Base-by-base conservation (phyloP, 208 protist species). In the Kentomonas sorsogonicus region DNA sequence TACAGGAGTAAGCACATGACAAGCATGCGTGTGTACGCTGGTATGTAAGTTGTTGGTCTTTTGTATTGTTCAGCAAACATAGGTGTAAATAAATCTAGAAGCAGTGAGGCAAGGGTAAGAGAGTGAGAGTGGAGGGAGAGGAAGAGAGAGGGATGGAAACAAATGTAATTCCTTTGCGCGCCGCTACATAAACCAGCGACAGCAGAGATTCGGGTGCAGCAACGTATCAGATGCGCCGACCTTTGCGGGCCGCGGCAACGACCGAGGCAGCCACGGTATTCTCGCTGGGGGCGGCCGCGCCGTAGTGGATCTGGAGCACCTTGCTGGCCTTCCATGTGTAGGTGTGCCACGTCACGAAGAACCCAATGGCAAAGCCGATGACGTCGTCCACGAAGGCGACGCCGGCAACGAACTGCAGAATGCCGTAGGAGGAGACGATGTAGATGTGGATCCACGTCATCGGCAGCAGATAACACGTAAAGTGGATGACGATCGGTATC, bases 301-400 rank as follows among this genome's bases (percentile, higher is more conserved):
- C 73, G 47, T 68, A 91, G 27, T 66, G 72, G 5, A 83, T 69
- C 47, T 94, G 83, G 34, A 94, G 56, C 10, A 69, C 34, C 52
- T 85, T 90, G 60, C 80, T 87, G 46, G 88, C 31, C 53, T 77
- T 77, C 85, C 88, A 92, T 22, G 73, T 78, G 68, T 94, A 94
- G 11, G 53, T 46, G 0, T 91, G 46, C 88, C 84, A 94, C 11
- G 71, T 69, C 2, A 66, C 78, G 33, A 83, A 60, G 57, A 94
- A 89, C 26, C 88, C 70, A 45, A 94, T 66, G 23, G 70, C 67
- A 41, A 91, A 91, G 57, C 69, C 78, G 1, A 89, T 33, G 26
- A 77, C 61, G 0, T 72, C 72, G 25, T 89, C 56, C 16, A 92
- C 68, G 41, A 94, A 52, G 0, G 82, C 89, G 34, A 92, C 73